Base-by-base conservation (phyloP, 2,329 filamentous ascomycete species). In the Volutella citrinella region DNA sequence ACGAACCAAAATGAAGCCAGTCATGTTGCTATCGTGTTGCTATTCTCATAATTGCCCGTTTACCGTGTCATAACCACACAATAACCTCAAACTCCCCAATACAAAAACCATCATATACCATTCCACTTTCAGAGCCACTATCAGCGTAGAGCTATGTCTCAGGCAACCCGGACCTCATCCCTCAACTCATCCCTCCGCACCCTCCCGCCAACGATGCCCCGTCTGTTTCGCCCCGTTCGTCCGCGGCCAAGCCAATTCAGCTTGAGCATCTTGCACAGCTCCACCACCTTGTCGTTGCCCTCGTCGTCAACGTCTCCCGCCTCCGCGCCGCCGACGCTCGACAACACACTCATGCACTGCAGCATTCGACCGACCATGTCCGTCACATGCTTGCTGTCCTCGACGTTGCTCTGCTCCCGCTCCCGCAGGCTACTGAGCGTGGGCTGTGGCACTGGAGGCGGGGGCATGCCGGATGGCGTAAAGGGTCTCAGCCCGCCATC, bases 221-320 rank as follows among this genome's bases (percentile, higher is more conserved):
- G 78, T 33, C 93, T 70, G 60, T 97, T 94, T 44, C 93, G 73
- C 0, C 93, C 93, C 5, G 89, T 97, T 21, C 93, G 69, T 0
- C 91, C 91, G 28, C 93, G 73, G 0, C 91, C 91, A 3, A 98
- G 74, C 93, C 93, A 98, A 61, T 98, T 98, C 52, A 96, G 80
- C 65, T 97, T 98, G 42, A 98, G 69, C 50, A 93, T 81, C 55
- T 87, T 84, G 37, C 84, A 88, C 43, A 98, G 68, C 53, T 90
- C 78, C 42, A 91, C 84, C 53, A 97, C 84, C 62, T 84, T 87
- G 36, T 74, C 76, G 56, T 91, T 87, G 3, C 78, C 74, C 22
- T 84, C 80, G 45, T 94, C 87, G 14, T 78, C 76, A 1, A 70
- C 79, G 29, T 53, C 59, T 9, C 76, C 77, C 1, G 41, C 42